Evolutionary conservation across 495 filamentous ascomycete genomes (phyloP).

Genomic region (Penicillium herquei): DNA sequence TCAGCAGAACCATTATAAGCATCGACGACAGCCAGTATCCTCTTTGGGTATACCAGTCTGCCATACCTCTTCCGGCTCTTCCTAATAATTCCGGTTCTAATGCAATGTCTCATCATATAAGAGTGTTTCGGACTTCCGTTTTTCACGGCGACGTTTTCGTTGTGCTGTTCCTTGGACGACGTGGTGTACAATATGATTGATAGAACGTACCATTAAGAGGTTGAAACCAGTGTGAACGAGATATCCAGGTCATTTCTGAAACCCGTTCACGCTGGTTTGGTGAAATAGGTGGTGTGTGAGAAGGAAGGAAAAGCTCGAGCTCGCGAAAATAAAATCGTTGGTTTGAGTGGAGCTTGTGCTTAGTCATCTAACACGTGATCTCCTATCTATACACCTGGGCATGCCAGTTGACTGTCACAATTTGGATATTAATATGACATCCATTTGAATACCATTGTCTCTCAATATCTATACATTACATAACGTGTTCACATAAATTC

Average conservation of each 20-base stretch:
- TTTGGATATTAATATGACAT: too few relatives aligned
- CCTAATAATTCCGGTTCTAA: conserved; percentile 49
- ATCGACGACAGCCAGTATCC: conserved; percentile 41
- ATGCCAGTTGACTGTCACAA: background rate
- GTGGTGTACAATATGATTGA: background rate
- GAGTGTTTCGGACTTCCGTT: conserved; percentile 20
- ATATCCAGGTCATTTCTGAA: conserved; percentile 5
- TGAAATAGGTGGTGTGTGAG: background rate
- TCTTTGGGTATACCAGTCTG: conserved; percentile 21
- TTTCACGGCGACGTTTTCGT: conserved; percentile 2
- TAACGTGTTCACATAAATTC: background rate
- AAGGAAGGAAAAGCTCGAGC: conserved; percentile 6
- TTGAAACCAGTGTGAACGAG: conserved; percentile 5
- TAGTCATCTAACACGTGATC: conserved; percentile 16
- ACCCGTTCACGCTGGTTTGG: conserved; percentile 11
- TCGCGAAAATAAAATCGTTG: conserved; percentile 14
- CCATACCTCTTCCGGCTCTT: conserved; percentile 56
- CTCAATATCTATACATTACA: background rate
- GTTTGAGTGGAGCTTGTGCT: conserved; percentile 8
- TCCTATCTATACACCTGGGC: background rate
- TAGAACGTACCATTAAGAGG: conserved; percentile 11
- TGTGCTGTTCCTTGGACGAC: background rate
- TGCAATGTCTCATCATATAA: conserved; percentile 46
- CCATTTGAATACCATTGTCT: too few relatives aligned
- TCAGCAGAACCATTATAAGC: conserved; percentile 56